Base-by-base conservation (phyloP, 2,329 filamentous ascomycete genomes). In the Paramyrothecium roridum region DNA sequence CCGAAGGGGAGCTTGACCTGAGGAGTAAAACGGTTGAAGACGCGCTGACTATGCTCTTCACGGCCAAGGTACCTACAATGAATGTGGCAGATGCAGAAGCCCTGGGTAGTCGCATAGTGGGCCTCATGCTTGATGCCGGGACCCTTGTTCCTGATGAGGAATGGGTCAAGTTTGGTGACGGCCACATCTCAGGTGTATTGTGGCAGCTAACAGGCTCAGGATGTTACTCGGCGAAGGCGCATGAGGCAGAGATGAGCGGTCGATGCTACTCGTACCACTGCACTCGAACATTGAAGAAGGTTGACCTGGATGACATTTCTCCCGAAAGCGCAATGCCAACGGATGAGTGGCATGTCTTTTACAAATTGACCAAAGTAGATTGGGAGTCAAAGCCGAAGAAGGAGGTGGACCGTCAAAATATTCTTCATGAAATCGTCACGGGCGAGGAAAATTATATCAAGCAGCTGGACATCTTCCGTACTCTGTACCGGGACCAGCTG, bases 11-110 rank as follows among this genome's bases (percentile, higher is more conserved):
- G 67, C 86, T 88, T 12, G 92, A 99, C 70, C 76, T 99, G 49
- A 92, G 89, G 68, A 85, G 89, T 67, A 90, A 91, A 66, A 87
- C 89, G 2, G 86, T 99, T 52, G 88, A 91, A 56, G 93, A 98
- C 62, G 93, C 91, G 2, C 80, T 99, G 46, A 87, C 96, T 46
- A 89, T 87, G 30, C 78, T 99, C 8, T 98, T 99, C 70, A 96
- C 91, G 2, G 84, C 90, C 73, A 98, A 97, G 72, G 92, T 99
- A 1, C 93, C 95, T 0, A 99, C 92, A 1, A 97, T 99, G 91
- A 98, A 99, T 64, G 93, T 95, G 46, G 93, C 93, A 7, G 96
- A 99, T 77, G 95, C 95, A 1, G 95, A 99, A 70, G 88, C 87
- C 1, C 79, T 99, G 52, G 91, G 90, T 58, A 83, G 84, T 56